Evolutionary conservation across 306 rosid genomes (phyloP).

Genomic region (Arachis hypogaea): DNA sequence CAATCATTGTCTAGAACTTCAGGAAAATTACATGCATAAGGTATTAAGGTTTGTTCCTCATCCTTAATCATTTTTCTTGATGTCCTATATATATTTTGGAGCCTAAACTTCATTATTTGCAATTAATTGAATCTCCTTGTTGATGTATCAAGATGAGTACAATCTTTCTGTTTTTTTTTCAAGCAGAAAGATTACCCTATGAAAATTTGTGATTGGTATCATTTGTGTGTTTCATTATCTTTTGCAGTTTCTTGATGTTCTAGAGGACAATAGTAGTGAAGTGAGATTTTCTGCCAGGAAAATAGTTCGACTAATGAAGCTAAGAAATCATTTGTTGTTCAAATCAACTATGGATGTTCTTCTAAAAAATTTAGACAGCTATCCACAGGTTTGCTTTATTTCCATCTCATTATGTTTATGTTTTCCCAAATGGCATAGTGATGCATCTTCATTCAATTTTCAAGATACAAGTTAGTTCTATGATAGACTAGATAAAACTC

Average conservation of each 20-base stretch:
- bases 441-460: conserved; percentile 11
- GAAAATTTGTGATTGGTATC: conserved; percentile 16
- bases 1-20: conserved; percentile 59
- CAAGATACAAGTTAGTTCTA: background rate
- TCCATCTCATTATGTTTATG: background rate
- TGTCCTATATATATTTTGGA: conserved; percentile 20
- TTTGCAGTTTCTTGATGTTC: conserved; percentile 79
- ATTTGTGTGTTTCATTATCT: conserved; percentile 28
- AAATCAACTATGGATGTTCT: conserved; percentile 63
- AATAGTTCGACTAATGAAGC: conserved; percentile 66
- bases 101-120: conserved; percentile 26
- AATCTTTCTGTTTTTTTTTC: background rate
- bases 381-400: conserved; percentile 61
- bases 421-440: conserved; percentile 16
- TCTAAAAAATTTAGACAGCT: conserved; percentile 58
- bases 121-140: conserved; percentile 5
- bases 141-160: conserved; percentile 25
- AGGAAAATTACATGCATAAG: conserved; percentile 73
- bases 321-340: conserved; percentile 53
- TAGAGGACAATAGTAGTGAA: conserved; percentile 50
- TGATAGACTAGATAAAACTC: conserved; percentile 15
- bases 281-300: conserved; percentile 67
- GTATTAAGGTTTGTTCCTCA: conserved; percentile 66
- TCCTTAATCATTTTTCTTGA: conserved; percentile 12
- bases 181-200: background rate